Evolutionary conservation across 2,329 filamentous ascomycete genomes (phyloP), one percentile per base, ranked within the genome.

Genomic region (Trichoderma atrobrunneum): DNA sequence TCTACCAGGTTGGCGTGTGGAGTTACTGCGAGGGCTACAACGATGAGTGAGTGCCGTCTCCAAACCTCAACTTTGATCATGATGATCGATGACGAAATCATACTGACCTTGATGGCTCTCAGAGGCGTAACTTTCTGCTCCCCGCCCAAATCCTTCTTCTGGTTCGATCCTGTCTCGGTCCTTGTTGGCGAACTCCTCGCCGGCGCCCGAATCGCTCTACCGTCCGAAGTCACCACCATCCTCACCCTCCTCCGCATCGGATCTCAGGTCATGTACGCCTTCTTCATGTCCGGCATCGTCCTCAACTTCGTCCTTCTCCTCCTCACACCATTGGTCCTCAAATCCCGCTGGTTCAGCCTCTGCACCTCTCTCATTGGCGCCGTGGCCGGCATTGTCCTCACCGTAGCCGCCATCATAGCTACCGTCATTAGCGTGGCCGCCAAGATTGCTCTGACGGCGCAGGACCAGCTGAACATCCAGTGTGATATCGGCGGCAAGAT

Each of bases 1-100:
- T 97, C 82, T 98, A 98, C 82, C 92, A 94, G 77, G 92, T 97
- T 32, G 95, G 95, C 7, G 83, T 98, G 54, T 98, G 95, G 95
- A 92, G 91, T 73, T 97, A 92, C 81, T 98, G 95, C 81, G 93
- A 97, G 80, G 95, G 95, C 24, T 97, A 95, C 81, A 85, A 89
- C 71, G 86, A 88, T 76, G 85, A 91, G 82, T 88, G 79, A 70
- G 85, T 79, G 18, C 28, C 26, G 28, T 68, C 51, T 30, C 30
- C 32, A 18, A 51, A 18, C 7, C 60, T 6, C 18, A 21, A 24
- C 18, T 39, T 21, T 39, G n/a, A 12, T 7, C 7, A 14, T 8
- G 21, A 34, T 32, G 16, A 51, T 28, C 26, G 11, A 30, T 32
- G 10, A 12, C 8, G 39, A n/a, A 21, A 16, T 26, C 2, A 21